Evolutionary conservation across 2,329 filamentous ascomycete genomes (phyloP).

Genomic region (Periconia sp.): DNA sequence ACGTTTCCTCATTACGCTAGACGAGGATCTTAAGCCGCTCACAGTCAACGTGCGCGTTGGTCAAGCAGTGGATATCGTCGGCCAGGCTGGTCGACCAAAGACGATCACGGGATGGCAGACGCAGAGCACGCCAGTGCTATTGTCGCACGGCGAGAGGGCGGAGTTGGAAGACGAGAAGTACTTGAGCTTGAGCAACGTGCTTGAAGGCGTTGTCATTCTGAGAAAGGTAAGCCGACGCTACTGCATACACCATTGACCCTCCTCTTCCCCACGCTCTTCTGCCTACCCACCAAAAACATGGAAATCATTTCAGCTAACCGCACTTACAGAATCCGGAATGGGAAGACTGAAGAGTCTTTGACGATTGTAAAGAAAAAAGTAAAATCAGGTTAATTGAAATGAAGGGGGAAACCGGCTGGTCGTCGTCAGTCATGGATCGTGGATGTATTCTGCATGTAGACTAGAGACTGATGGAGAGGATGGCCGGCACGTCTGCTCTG

Average conservation of each 20-base stretch:
- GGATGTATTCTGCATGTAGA: too few relatives aligned
- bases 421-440: too few relatives aligned
- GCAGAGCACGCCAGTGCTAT: constrained; percentile 94
- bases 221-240: constrained; percentile 72
- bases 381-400: too few relatives aligned
- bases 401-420: too few relatives aligned
- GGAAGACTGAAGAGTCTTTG: constrained; percentile 41
- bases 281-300: not conserved
- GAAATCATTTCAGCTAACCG: constrained; percentile 10
- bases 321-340: constrained; percentile 48
- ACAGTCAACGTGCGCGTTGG: constrained; percentile 96
- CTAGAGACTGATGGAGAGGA: too few relatives aligned
- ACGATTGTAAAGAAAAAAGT: not conserved
- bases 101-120: constrained; percentile 99
- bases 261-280: too few relatives aligned
- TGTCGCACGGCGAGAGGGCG: constrained; percentile 92
- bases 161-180: constrained; percentile 98
- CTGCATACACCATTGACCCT: too few relatives aligned
- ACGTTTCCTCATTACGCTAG: constrained; percentile 91
- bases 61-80: constrained; percentile 97
- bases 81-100: constrained; percentile 94
- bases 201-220: constrained; percentile 94
- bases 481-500: too few relatives aligned
- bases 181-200: constrained; percentile 82
- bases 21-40: constrained; percentile 90